A percentile compares a stretch with the other conserved stretches of the same genome.
Evolutionary conservation across 495 filamentous ascomycete genomes (phyloP).

Genomic region (Thozetella sp.): DNA sequence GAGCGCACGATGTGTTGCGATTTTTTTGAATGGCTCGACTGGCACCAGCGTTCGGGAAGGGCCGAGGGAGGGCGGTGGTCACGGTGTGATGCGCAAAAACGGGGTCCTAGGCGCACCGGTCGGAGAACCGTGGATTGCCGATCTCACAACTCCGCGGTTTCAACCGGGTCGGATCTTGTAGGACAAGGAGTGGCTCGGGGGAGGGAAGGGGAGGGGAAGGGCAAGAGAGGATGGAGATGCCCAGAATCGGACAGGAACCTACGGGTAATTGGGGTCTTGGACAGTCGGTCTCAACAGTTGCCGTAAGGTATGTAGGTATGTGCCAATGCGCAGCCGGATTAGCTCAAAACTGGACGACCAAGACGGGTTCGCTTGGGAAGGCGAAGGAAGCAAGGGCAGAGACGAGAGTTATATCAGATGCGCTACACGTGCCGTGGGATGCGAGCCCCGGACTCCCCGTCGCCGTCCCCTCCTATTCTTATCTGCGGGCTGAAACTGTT

Average conservation of each 20-base stretch:
- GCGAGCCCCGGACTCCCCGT: no score
- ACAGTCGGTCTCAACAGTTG: no score
- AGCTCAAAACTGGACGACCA: no score
- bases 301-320: neutral
- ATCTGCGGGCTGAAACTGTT: neutral
- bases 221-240: neutral
- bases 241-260: no score
- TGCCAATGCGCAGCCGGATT: no score
- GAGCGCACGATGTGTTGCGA: neutral
- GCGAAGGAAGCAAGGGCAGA: no score
- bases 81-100: neutral
- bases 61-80: neutral
- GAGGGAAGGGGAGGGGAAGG: neutral
- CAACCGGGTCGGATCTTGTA: neutral
- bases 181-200: neutral
- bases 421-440: no score
- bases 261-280: no score
- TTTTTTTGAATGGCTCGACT: neutral
- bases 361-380: no score
- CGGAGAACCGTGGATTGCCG: neutral
- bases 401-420: no score
- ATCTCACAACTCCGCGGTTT: constrained; percentile 2
- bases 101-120: neutral
- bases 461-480: no score
- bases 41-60: neutral